These are phyloP conservation scores for Lithohypha guttulata DNA, from an alignment of 2,329 filamentous ascomycete genomes.

Conservation along the genomic window DNA sequence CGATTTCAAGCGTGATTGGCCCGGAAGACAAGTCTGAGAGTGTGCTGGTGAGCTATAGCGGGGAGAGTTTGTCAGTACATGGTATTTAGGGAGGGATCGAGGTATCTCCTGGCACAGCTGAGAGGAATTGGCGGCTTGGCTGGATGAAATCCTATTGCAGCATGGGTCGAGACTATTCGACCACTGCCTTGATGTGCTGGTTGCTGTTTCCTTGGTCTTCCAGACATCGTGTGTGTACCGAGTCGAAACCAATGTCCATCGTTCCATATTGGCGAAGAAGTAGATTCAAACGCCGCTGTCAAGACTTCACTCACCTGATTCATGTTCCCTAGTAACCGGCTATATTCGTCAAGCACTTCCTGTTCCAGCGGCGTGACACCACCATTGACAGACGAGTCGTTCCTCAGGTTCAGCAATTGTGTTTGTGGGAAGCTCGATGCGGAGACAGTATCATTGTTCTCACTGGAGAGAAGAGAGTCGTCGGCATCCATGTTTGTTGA, in stretches of 20 bases:
- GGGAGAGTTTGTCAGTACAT: too few relatives aligned
- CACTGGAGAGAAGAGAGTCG: conserved; percentile 1
- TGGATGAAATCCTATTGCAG: too few relatives aligned
- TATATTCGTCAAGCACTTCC: conserved; percentile 90
- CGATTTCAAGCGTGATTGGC: conserved; percentile 64
- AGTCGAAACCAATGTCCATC: too few relatives aligned
- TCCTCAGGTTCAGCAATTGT: conserved; percentile 11
- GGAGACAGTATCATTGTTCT: conserved; percentile 11
- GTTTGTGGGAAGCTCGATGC: not conserved
- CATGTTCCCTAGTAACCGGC: conserved; percentile 76
- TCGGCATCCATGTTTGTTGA: not conserved
- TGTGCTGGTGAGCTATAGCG: conserved; percentile 45
- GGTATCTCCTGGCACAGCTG: too few relatives aligned
- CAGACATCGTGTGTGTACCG: too few relatives aligned
- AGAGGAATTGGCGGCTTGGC: too few relatives aligned
- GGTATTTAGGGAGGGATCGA: too few relatives aligned
- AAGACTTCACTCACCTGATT: conserved; percentile 55
- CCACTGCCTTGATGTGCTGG: too few relatives aligned
- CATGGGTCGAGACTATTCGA: too few relatives aligned
- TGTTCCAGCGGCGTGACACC: conserved; percentile 65
- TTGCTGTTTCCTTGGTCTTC: too few relatives aligned
- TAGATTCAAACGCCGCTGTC: too few relatives aligned
- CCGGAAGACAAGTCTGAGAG: conserved; percentile 56
- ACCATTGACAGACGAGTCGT: conserved; percentile 9
- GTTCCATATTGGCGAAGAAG: too few relatives aligned